Evolutionary conservation across 768 basidiomycete species (phyloP).

Genomic region (Termitomyces sp.): DNA sequence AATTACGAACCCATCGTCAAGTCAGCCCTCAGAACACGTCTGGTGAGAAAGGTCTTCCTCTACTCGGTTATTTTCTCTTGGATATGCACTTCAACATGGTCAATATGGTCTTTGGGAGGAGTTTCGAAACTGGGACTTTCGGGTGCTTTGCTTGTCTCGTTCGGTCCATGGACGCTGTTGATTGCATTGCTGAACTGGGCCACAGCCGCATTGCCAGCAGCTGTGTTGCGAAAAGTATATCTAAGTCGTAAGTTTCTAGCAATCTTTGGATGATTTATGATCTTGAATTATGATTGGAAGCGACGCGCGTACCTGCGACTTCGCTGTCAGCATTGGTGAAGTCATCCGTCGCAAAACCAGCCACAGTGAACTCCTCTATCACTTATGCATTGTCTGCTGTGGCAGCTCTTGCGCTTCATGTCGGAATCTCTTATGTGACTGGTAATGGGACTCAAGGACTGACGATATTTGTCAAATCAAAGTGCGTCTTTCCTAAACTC

Average conservation of each 20-base stretch:
- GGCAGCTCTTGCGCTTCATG: conserved; percentile 39
- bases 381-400: conserved; percentile 48
- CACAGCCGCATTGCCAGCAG: conserved; percentile 50
- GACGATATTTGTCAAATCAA: conserved; percentile 63
- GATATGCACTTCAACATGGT: conserved; percentile 36
- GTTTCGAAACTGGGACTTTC: conserved; percentile 23
- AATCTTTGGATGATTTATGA: background rate
- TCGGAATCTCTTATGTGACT: conserved; percentile 28
- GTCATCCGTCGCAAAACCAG: conserved; percentile 42
- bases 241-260: conserved; percentile 50
- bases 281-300: conserved; percentile 24
- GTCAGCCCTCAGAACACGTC: conserved; percentile 55
- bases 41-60: conserved; percentile 51
- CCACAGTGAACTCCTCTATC: conserved; percentile 40
- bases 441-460: conserved; percentile 27
- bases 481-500: conserved; percentile 33
- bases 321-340: conserved; percentile 51
- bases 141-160: conserved; percentile 30
- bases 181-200: conserved; percentile 44
- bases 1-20: conserved; percentile 67
- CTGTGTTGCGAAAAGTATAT: conserved; percentile 55
- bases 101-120: conserved; percentile 41
- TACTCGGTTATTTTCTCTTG: conserved; percentile 48
- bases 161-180: conserved; percentile 42
- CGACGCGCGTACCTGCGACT: conserved; percentile 40